phyloP scores from a whole-genome alignment of 345 rosid genomes.

The Isatis tinctoria region DNA sequence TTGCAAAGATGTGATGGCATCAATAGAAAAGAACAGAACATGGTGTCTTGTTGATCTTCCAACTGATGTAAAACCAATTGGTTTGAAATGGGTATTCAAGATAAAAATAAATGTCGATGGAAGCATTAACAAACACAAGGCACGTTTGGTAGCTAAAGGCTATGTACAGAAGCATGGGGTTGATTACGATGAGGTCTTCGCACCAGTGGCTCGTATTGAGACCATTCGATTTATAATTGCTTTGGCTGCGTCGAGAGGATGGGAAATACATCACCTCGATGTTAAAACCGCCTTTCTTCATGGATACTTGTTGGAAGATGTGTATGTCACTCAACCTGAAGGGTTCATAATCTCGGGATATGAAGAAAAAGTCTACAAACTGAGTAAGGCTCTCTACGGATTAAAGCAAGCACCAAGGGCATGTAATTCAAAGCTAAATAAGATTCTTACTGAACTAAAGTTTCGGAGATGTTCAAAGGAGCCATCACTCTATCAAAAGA shows the following conservation, averaged over 20 bases:
- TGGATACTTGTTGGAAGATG: neutral
- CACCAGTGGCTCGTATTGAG: neutral
- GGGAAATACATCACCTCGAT: neutral
- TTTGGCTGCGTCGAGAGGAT: neutral
- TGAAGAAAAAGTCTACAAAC: no score
- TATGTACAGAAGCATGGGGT: neutral
- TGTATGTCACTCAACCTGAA: no score
- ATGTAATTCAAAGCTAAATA: no score
- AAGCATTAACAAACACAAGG: neutral
- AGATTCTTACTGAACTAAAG: no score
- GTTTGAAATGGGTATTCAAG: neutral
- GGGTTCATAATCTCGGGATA: no score
- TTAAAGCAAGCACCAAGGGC: no score
- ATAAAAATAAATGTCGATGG: neutral
- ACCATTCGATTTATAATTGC: neutral
- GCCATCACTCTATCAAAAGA: no score
- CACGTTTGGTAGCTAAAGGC: neutral
- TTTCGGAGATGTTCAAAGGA: no score
- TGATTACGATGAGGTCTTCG: neutral
- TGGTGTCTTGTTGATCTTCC: neutral
- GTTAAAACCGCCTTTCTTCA: neutral
- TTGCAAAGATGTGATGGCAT: neutral
- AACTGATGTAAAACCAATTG: neutral
- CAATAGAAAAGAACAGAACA: neutral
- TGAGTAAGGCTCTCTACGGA: no score